Evolutionary conservation across 352 stramenopile genomes (phyloP).

Genomic region (Phytophthora citricola): DNA sequence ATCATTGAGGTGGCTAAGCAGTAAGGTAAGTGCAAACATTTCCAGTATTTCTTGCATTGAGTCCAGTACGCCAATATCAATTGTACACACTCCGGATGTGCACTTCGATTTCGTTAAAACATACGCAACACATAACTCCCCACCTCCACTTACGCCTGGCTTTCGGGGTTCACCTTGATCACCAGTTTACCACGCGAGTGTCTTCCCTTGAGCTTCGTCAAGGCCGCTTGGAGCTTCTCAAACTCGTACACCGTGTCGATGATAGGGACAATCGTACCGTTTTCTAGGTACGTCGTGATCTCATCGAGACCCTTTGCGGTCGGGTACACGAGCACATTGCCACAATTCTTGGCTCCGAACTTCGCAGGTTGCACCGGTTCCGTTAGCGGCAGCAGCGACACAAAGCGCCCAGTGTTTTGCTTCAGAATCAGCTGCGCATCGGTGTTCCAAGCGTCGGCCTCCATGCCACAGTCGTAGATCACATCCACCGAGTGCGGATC

Average conservation of each 20-base stretch:
- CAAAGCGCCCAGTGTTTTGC: constrained; percentile 29
- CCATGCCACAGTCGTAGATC: constrained; percentile 49
- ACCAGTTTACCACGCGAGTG: constrained; percentile 62
- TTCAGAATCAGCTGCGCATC: constrained; percentile 34
- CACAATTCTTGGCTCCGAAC: constrained; percentile 22
- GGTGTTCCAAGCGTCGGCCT: constrained; percentile 36
- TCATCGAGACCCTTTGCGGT: constrained; percentile 20
- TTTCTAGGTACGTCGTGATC: constrained; percentile 44
- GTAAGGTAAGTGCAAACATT: constrained; percentile 5
- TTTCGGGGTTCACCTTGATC: constrained; percentile 34
- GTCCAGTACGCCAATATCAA: too few relatives aligned
- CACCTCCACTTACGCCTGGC: constrained; percentile 4
- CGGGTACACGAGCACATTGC: constrained; percentile 19
- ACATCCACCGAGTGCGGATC: constrained; percentile 44
- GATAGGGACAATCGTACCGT: constrained; percentile 27
- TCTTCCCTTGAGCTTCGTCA: constrained; percentile 50
- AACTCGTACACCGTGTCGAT: constrained; percentile 51
- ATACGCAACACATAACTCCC: too few relatives aligned
- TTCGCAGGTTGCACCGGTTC: constrained; percentile 16
- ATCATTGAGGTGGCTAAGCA: constrained; percentile 53
- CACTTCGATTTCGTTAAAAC: too few relatives aligned
- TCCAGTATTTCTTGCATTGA: too few relatives aligned
- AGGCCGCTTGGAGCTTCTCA: constrained; percentile 40
- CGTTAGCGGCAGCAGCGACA: constrained; percentile 22
- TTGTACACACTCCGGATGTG: too few relatives aligned